Base-by-base conservation (phyloP, 805 yeast genomes). In the Saccharomycopsis sp. region DNA sequence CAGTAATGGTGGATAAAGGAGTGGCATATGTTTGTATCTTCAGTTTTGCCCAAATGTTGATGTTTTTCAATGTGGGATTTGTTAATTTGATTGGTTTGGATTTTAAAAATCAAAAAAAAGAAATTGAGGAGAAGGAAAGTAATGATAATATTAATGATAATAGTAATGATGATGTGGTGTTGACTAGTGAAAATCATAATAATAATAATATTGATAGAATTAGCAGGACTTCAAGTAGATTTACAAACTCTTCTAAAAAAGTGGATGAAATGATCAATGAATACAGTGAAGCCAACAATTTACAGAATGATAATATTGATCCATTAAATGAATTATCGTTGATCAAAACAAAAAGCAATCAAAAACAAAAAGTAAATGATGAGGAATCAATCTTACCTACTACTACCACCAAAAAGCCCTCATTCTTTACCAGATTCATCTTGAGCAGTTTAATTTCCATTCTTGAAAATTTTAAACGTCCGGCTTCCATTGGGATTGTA, bases 401-500 rank as follows among this genome's bases (percentile, higher is more conserved):
- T n/a, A 23, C 26, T 6, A 23, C 6, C 10, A 23, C 26, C 26
- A 23, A 23, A 10, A 23, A 23, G 26, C 26, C 26, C 6, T 28
- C 31, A n/a, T 14, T 28, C 15, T 12, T 14, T n/a, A 6, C 6
- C 6, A 28, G 17, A 28, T 28, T 9, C 17, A 8, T 9, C 15
- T 28, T 36, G 6, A 13, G 32, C 14, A 3, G 15, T 28, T n/a
- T 42, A 10, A 35, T 52, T 2, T 65, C 60, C 45, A 56, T 67
- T 39, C 18, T 62, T 3, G 69, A 72, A 43, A 82, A 79, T 55
- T 73, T 80, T 49, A 53, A 66, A 35, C 71, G 85, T 39, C 96
- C 96, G 1, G 76, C 78, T 26, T 78, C 95, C 2, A 47, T 82
- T 21, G 63, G 94, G 1, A 69, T 87, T 19, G 68, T 87, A 9